Base-by-base conservation (phyloP, 2,329 filamentous ascomycete genomes). In the Aspergillus sp. region DNA sequence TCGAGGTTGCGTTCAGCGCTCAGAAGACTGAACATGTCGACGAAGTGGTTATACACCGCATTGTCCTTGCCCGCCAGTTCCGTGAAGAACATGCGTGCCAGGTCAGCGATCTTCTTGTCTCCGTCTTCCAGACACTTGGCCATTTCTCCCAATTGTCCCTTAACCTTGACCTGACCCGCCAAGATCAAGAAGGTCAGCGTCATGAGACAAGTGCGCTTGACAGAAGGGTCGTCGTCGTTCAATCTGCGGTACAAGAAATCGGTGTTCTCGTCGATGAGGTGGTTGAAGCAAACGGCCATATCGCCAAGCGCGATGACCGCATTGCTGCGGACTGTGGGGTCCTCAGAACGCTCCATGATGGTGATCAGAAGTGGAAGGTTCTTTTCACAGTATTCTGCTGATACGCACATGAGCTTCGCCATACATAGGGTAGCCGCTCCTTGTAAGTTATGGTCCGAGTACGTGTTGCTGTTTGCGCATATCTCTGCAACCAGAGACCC, bases 271-370 rank as follows among this genome's bases (percentile, higher is more conserved):
- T 98, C 94, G 57, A 98, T 96, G 43, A 98, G 80, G 62, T 98
- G 93, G 63, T 98, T 98, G 78, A 98, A 98, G 77, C 90, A 96
- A 26, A 98, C 93, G 0, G 94, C 94, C 93, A 98, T 98, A 64
- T 98, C 93, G 35, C 93, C 93, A 0, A 98, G 81, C 0, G 93
- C 91, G 57, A 98, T 94, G 12, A 98, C 94, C 7, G 94, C 88
- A 63, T 98, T 98, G 58, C 88, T 94, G 44, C 93, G 84, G 35
- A 94, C 91, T 12, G 90, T 94, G 1, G 94, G 86, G 59, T 96
- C 88, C 30, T 88, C 81, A 2, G 89, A 96, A 29, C 89, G 84
- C 71, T 98, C 93, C 75, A 98, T 90, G 59, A 98, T 97, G 10
- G 91, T 97, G 68, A 98, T 95, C 49, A 98, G 82, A 3, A 98